Evolutionary conservation across 805 yeast genomes (phyloP).

Genomic region (Gaillardinia entomophila): DNA sequence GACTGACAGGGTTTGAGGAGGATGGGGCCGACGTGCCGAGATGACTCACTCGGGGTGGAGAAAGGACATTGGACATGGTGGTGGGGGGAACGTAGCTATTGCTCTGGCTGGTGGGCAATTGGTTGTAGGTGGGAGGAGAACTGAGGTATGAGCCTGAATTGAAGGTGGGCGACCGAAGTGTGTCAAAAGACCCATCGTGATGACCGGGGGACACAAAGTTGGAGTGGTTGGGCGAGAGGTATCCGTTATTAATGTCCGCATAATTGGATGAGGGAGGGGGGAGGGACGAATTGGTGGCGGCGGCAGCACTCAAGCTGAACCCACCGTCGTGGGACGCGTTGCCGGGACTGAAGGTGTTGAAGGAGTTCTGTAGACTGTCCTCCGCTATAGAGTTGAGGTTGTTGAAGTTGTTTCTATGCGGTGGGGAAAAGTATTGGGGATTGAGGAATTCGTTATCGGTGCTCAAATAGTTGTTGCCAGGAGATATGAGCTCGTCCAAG

Average conservation of each 20-base stretch:
- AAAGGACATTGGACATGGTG: constrained; percentile 10
- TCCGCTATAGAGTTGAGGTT: constrained; percentile 30
- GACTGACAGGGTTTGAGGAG: constrained; percentile 3
- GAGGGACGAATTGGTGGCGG: constrained; percentile 9
- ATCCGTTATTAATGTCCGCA: constrained; percentile 20
- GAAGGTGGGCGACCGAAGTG: constrained; percentile 28
- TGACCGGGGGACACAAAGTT: constrained; percentile 3
- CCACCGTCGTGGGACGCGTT: constrained; percentile 22
- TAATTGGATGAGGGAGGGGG: constrained; percentile 4
- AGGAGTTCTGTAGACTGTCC: constrained; percentile 9
- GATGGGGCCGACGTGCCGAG: constrained; percentile 29
- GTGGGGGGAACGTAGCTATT: constrained; percentile 4
- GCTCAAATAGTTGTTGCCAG: constrained; percentile 10
- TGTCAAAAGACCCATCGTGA: constrained; percentile 24
- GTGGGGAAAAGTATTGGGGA: constrained; percentile 39
- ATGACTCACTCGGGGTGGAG: constrained; percentile 15
- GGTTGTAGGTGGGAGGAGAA: constrained; percentile 26
- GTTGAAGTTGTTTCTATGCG: constrained; percentile 19
- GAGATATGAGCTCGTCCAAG: constrained; percentile 35
- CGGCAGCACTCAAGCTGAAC: constrained; percentile 21
- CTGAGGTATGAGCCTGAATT: constrained; percentile 23
- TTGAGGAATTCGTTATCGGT: constrained; percentile 19
- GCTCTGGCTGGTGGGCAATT: constrained; percentile 20
- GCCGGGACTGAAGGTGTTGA: constrained; percentile 25
- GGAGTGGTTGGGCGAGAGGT: constrained; percentile 27